Percentiles rank a stretch among this genome's conserved stretches.
These are phyloP conservation scores for Pleurozium schreberi DNA, from an alignment of 225 moss, liverwort and hornwort species.

Conservation along the genomic window DNA sequence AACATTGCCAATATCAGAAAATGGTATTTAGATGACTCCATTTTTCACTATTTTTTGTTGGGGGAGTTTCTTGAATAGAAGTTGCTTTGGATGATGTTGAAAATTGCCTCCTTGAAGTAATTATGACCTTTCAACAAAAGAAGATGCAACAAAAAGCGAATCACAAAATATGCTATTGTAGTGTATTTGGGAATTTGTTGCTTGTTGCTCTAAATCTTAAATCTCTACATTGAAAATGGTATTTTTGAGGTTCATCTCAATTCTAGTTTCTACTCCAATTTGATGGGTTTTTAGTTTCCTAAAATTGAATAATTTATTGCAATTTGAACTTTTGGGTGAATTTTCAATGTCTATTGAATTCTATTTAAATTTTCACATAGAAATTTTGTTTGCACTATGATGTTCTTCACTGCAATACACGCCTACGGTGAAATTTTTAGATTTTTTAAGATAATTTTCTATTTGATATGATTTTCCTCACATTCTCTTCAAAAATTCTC, in stretches of 20 bases:
- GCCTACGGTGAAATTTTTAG: rapidly evolving
- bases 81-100: background rate
- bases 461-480: background rate
- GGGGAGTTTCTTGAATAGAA: background rate
- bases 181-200: background rate
- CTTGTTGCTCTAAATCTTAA: background rate
- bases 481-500: background rate
- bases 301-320: background rate
- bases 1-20: too few species aligned
- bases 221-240: background rate
- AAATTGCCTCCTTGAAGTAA: background rate
- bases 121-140: background rate
- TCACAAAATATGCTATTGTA: background rate
- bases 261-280: background rate
- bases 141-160: background rate
- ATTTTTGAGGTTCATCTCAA: background rate
- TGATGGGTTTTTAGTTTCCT: background rate
- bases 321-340: background rate
- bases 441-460: background rate
- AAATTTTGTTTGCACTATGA: background rate
- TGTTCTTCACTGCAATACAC: background rate
- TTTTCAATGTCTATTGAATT: background rate
- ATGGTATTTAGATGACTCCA: too few species aligned
- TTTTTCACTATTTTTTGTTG: background rate
- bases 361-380: rapidly evolving